Conservation (phyloP, 768 basidiomycete genomes). For the Pleurotus cornucopiae region DNA sequence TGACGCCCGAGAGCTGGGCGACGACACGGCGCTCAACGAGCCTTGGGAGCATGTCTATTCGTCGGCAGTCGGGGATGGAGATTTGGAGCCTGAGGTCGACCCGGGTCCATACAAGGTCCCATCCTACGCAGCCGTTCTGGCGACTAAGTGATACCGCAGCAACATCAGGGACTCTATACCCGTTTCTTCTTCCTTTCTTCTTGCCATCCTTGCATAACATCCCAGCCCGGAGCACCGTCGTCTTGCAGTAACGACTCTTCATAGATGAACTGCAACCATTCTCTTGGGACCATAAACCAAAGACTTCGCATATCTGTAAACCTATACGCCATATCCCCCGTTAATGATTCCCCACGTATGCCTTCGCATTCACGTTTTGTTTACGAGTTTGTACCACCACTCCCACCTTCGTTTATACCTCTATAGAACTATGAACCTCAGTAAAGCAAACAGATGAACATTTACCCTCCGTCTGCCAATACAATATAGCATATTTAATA, state of each 20-base stretch:
- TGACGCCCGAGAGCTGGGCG: conserved; percentile 27
- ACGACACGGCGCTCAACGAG: conserved; percentile 36
- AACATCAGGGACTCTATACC: not conserved
- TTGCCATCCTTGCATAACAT: not conserved
- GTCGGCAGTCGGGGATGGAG: conserved; percentile 29
- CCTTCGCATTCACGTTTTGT: not conserved
- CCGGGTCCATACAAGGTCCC: conserved; percentile 3
- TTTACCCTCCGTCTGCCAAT: not conserved
- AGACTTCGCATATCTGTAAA: not conserved
- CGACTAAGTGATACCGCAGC: not conserved
- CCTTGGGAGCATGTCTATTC: conserved; percentile 53
- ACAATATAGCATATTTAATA: conserved; percentile 6
- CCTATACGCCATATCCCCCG: not conserved
- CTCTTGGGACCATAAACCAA: conserved; percentile 1
- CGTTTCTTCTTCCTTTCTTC: not conserved
- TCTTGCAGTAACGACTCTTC: conserved; percentile 5
- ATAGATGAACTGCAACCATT: conserved; percentile 1
- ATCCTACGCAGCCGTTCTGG: conserved; percentile 11
- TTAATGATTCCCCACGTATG: not conserved
- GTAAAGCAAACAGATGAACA: not conserved
- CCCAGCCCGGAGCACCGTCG: not conserved
- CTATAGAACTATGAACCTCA: not conserved
- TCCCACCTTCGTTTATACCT: not conserved
- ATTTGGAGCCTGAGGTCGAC: conserved; percentile 11
- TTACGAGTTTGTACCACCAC: conserved; percentile 1